Percentiles rank a stretch among this genome's conserved stretches.
phyloP scores from a whole-genome alignment of 164 flowering plant species.

The Paratinospora sagittata region DNA sequence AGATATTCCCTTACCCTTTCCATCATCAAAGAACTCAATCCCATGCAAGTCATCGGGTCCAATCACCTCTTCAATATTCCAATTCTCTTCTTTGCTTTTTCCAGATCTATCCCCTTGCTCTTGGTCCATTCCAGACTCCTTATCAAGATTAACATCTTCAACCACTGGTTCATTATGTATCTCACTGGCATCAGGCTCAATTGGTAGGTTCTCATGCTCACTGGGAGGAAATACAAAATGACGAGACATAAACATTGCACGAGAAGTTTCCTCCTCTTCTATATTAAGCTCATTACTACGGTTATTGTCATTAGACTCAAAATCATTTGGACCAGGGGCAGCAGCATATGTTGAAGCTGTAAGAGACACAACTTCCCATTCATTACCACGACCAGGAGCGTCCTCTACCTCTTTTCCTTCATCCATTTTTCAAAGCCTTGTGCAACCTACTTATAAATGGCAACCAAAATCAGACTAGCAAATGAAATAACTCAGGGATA shows the following conservation, averaged over 20 bases:
- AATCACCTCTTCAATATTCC: slow-evolving; percentile 30
- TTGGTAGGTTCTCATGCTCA: slow-evolving; percentile 62
- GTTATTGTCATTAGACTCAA: slow-evolving; percentile 32
- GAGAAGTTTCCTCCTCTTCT: slow-evolving; percentile 46
- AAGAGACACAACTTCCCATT: slow-evolving; percentile 98
- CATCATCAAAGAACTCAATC: slow-evolving; percentile 34
- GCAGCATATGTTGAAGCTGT: slow-evolving; percentile 95
- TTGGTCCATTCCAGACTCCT: slow-evolving; percentile 18
- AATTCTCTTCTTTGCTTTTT: slow-evolving; percentile 37
- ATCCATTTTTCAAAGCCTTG: slow-evolving; percentile 33
- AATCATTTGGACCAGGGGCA: slow-evolving; percentile 58
- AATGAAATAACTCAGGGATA: not conserved
- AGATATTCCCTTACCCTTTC: slow-evolving; percentile 33
- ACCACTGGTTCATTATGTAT: slow-evolving; percentile 28
- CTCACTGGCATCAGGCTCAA: slow-evolving; percentile 35
- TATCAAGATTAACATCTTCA: slow-evolving; percentile 17
- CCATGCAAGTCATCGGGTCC: slow-evolving; percentile 45
- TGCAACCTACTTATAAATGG: slow-evolving; percentile 11
- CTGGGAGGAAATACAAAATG: slow-evolving; percentile 89
- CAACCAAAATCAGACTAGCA: not conserved
- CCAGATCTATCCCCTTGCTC: slow-evolving; percentile 35
- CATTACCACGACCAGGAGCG: slow-evolving; percentile 64
- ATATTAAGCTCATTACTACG: slow-evolving; percentile 13
- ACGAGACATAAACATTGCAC: slow-evolving; percentile 73
- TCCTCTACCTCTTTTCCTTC: slow-evolving; percentile 36